These are phyloP conservation scores for Aurantiochytrium sp. DNA, from an alignment of 108 stramenopile species.

Conservation along the genomic window DNA sequence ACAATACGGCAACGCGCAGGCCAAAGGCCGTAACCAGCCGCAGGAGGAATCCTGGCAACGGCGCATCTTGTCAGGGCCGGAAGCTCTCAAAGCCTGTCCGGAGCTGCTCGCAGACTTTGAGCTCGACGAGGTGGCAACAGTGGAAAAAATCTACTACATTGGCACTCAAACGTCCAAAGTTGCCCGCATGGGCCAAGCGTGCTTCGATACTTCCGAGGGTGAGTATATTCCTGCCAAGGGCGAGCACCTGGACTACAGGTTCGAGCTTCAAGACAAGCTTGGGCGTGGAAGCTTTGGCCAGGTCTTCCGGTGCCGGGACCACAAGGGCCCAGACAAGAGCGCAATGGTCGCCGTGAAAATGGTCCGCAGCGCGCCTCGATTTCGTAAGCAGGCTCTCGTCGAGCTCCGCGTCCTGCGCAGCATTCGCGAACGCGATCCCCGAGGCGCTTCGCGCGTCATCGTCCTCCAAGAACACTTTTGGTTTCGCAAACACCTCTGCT, in stretches of 20 bases:
- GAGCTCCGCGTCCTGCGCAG: slow-evolving; percentile 83
- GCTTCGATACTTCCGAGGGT: slow-evolving; percentile 25
- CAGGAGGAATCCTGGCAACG: too few relatives aligned
- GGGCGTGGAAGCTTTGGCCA: slow-evolving; percentile 96
- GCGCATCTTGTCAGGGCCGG: not conserved
- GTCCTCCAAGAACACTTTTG: slow-evolving; percentile 76
- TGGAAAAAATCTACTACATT: not conserved
- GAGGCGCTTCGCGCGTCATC: slow-evolving; percentile 63
- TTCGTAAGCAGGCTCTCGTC: slow-evolving; percentile 80
- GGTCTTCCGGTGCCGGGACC: slow-evolving; percentile 78
- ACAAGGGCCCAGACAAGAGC: slow-evolving; percentile 50
- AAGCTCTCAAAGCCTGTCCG: not conserved
- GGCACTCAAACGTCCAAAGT: not conserved
- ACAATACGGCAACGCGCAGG: too few relatives aligned
- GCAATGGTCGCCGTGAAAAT: slow-evolving; percentile 84
- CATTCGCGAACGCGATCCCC: slow-evolving; percentile 39
- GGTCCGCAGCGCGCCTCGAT: slow-evolving; percentile 90
- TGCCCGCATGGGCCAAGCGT: not conserved
- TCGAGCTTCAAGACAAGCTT: slow-evolving; percentile 63
- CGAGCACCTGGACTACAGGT: slow-evolving; percentile 36
- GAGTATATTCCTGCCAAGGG: not conserved
- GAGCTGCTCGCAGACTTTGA: slow-evolving; percentile 4
- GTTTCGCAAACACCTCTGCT: slow-evolving; percentile 81
- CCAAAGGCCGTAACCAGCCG: too few relatives aligned
- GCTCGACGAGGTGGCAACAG: not conserved